These are phyloP conservation scores for Saccharomyces mikatae DNA, from an alignment of 805 yeast genomes.

Conservation along the genomic window DNA sequence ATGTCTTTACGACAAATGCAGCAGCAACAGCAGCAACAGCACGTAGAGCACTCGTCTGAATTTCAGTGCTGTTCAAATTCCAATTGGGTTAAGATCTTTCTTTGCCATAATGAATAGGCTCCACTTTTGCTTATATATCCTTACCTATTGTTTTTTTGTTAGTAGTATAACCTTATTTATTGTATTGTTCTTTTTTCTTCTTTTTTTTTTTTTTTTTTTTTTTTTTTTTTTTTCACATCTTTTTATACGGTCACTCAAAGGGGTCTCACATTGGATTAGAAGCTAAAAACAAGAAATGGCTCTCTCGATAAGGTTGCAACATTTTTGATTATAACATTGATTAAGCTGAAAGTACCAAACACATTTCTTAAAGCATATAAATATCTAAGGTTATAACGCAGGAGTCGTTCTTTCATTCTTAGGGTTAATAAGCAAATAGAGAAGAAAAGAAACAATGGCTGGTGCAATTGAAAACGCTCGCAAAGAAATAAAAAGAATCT, in stretches of 20 bases:
- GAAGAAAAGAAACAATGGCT: conserved; percentile 44
- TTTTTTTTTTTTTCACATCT: background rate
- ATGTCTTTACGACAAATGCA: background rate
- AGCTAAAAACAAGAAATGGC: background rate
- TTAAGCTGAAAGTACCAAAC: background rate
- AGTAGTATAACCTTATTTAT: background rate
- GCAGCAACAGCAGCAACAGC: background rate
- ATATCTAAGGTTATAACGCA: background rate
- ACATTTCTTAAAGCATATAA: background rate
- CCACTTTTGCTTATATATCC: background rate
- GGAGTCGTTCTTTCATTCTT: background rate
- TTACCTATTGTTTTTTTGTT: background rate
- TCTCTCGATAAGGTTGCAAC: background rate
- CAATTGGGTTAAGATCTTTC: background rate
- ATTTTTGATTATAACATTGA: background rate
- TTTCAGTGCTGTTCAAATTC: background rate
- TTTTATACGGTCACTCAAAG: background rate
- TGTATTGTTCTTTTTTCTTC: background rate
- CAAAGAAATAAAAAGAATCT: conserved; percentile 79
- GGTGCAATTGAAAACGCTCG: conserved; percentile 97
- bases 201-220: background rate
- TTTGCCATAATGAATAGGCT: background rate
- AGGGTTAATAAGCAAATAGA: background rate
- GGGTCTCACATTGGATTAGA: background rate
- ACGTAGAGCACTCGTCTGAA: background rate